Evolutionary conservation across 371 early-diverging fungal genomes (phyloP), one percentile per base, ranked within the genome.

Genomic region (Haplosporangium sp.): DNA sequence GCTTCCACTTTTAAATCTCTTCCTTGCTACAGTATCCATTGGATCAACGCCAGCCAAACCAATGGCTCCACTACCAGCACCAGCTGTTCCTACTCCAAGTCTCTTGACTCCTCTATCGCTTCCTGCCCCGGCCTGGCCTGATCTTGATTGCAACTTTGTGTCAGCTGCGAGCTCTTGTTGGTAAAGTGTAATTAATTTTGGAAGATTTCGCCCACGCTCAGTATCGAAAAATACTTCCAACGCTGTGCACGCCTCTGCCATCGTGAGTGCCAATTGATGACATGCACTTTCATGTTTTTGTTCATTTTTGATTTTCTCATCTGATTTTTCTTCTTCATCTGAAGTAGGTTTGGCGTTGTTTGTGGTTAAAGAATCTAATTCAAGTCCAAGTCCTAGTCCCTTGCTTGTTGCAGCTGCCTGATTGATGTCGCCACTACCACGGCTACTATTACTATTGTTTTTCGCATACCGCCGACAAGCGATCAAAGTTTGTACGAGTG

Each of bases 101-200:
- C 63, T 48, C 48, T 65, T 69, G 19, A 62, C 44, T 27, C 69
- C 66, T 35, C 72, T 59, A 9, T 66, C 55, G 10, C 11, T 47
- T 9, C 74, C 69, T 11, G 45, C 34, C 35, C 64, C 64, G 11
- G 65, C 37, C 27, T 37, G 53, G 20, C 69, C 63, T 13, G 70
- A 57, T n/a, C 63, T 62, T 34, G 70, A 69, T 6, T 67, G 65
- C 13, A 64, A 57, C 48, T 76, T 76, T 27, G 59, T 45, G 45
- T 76, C 77, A 3, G 77, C 74, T 0, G 68, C 68, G 8, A 67
- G 34, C 27, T 79, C 81, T 42, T 74, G 74, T 34, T 59, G 64
- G 37, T 57, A 67, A 0, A 74, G 40, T 1, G 71, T 48, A 1
- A n/a, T 39, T 1, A 79, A 55, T 17, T 79, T 79, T 1, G 81